Base-by-base conservation (phyloP, 2,329 filamentous ascomycete genomes). In the Scorias spongiosa region DNA sequence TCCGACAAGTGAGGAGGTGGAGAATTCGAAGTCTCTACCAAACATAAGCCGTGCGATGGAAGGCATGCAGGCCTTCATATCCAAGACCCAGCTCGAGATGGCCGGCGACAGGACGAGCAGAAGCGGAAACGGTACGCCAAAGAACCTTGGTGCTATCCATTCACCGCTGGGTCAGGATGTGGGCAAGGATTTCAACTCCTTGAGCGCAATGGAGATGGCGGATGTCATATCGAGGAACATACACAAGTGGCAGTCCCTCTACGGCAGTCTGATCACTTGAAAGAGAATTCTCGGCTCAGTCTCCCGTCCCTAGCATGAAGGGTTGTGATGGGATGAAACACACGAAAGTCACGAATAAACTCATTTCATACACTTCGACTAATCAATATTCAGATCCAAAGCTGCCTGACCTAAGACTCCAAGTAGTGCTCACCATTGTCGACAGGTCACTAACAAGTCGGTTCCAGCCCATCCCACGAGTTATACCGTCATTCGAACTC, bases 191-290 rank as follows among this genome's bases (percentile, higher is more conserved):
- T 93, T 93, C 61, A 84, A 80, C 52, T 75, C 81, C 8, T 67
- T 94, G 50, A 83, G 70, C 45, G 87, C 81, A 52, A 70, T 84
- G 50, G 84, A 93, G 63, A 93, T 93, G 84, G 93, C 93, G 84
- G 86, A 93, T 60, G 73, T 78, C 53, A 64, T 93, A 59, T 88
- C 82, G 48, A 74, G 82, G 48, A 79, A 87, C 59, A 72, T 93
- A 55, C 39, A 40, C 39, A 39, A 40, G 30, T 52, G 48, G 49
- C 32, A 36, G 32, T 12, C 12, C 32, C 15, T 36, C 11, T 36
- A 36, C 15, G 32, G 32, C 32, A 36, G 32, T 36, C 5, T 36
- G 32, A 36, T 15, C 15, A 15, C 32, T 9, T 36, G 15, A 15
- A 32, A 32, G 12, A 15, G 32, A 5, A 9, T 36, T 36, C 15